These are phyloP conservation scores for Scenedesmus sp. DNA, from an alignment of 163 green algal species.

Conservation along the genomic window DNA sequence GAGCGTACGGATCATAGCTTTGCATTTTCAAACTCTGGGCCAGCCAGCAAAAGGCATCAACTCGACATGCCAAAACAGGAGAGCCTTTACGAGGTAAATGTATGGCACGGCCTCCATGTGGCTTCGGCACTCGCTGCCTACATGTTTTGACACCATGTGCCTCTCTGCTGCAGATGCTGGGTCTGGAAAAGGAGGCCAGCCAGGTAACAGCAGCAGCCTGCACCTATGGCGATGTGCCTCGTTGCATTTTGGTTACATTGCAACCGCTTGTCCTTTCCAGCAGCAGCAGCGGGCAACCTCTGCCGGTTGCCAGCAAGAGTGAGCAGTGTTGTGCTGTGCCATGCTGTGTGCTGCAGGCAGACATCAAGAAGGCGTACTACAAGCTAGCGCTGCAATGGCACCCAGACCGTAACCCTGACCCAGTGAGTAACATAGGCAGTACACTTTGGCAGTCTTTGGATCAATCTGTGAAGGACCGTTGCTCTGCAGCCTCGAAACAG, in stretches of 20 bases:
- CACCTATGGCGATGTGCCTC: not conserved
- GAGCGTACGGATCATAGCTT: not conserved
- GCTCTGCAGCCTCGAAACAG: not conserved
- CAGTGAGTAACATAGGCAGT: slow-evolving; percentile 22
- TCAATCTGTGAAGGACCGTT: too few relatives aligned
- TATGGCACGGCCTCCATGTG: too few relatives aligned
- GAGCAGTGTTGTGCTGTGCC: not conserved
- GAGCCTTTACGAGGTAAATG: slow-evolving; percentile 23
- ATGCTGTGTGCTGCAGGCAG: slow-evolving; percentile 29
- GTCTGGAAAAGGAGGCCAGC: slow-evolving; percentile 67
- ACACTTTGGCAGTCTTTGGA: too few relatives aligned
- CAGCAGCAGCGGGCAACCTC: not conserved
- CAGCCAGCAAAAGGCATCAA: not conserved
- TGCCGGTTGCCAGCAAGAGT: not conserved
- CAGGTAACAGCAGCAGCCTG: slow-evolving; percentile 49
- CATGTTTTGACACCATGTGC: not conserved
- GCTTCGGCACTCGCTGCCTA: too few relatives aligned
- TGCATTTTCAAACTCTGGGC: not conserved
- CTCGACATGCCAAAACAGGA: not conserved
- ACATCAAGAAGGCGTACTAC: slow-evolving; percentile 92
- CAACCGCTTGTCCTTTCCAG: not conserved
- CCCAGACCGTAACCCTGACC: slow-evolving; percentile 91
- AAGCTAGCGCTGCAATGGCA: slow-evolving; percentile 89
- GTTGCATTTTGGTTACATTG: too few relatives aligned
- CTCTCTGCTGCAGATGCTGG: slow-evolving; percentile 67